Conservation (phyloP, 805 yeast species). For the Metschnikowia anglica region DNA sequence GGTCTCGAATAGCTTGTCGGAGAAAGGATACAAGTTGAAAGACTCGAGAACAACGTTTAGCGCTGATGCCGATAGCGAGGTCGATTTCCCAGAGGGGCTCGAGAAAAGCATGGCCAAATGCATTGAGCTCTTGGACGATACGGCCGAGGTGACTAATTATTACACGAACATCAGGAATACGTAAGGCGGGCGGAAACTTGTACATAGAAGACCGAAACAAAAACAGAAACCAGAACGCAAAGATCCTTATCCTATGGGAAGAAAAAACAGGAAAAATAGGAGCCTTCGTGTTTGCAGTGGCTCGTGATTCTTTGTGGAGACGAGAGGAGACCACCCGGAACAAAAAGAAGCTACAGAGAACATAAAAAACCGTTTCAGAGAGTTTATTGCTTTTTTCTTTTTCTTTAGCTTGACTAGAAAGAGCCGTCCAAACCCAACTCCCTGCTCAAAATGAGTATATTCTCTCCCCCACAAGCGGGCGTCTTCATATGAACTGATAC, state of each 20-base stretch:
- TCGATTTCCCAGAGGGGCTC: constrained; percentile 53
- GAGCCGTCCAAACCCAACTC: constrained; percentile 1
- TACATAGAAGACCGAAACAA: not conserved
- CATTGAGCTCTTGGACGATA: constrained; percentile 59
- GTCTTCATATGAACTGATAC: not conserved
- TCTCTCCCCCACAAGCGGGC: not conserved
- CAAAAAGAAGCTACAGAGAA: too few species aligned
- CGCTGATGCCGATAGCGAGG: constrained; percentile 60
- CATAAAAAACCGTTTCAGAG: too few species aligned
- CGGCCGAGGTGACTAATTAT: constrained; percentile 82
- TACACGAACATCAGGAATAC: constrained; percentile 58
- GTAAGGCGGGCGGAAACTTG: not conserved
- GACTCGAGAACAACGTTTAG: constrained; percentile 72
- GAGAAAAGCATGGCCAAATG: constrained; percentile 56
- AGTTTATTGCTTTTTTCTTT: not conserved
- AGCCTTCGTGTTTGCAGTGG: too few species aligned
- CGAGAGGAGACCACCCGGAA: not conserved
- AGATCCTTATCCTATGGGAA: too few species aligned
- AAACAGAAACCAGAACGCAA: too few species aligned
- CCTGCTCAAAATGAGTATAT: not conserved
- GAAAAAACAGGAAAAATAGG: too few species aligned
- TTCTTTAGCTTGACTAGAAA: not conserved
- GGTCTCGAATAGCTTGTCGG: constrained; percentile 58
- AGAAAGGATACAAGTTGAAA: constrained; percentile 53
- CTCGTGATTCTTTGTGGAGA: too few species aligned